Base-by-base conservation (phyloP, 2,329 filamentous ascomycete genomes). In the Claviceps lovelessii region DNA sequence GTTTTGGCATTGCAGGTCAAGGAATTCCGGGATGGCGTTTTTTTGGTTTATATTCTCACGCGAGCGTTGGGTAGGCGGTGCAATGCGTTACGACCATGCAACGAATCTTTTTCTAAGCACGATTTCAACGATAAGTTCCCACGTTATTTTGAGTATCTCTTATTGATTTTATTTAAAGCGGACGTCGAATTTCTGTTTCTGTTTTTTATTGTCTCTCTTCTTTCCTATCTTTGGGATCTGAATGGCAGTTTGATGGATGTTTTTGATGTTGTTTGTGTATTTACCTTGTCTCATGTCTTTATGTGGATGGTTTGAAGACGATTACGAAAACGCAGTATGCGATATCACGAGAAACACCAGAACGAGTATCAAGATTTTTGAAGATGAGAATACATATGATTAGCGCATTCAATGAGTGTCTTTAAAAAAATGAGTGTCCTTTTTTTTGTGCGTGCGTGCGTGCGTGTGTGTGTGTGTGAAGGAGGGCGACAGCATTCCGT, bases 101-200 rank as follows among this genome's bases (percentile, higher is more conserved):
- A 63, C 61, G 61, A 60, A 33, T 33, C 11, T 11, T 37, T 62
- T 58, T 55, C 28, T 41, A 47, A 37, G 45, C 48, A 60, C 49
- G 59, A 60, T 45, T 70, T 70, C 67, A 69, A 71, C 69, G 69
- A 74, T 57, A 56, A 15, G 15, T 55, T 58, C 56, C 56, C 50
- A 54, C 28, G 47, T 55, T 51, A 39, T 46, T 31, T 19, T 37
- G 31, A 29, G 35, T 44, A 37, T 49, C 51, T 23, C 51, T 23
- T 45, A 19, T 28, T 35, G 35, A 15, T 44, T 39, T 47, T 33
- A 47, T 28, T 23, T 23, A 42, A 49, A 52, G 23, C 48, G 37
- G 35, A 47, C 19, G 35, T 42, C 33, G 28, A 55, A 47, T 48
- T 53, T 8, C n/a, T 17, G 15, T n/a, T 11, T 17, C 4, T 28